Conservation (phyloP, 192 early-diverging fungal species). For the Haplosporangium gracile region DNA sequence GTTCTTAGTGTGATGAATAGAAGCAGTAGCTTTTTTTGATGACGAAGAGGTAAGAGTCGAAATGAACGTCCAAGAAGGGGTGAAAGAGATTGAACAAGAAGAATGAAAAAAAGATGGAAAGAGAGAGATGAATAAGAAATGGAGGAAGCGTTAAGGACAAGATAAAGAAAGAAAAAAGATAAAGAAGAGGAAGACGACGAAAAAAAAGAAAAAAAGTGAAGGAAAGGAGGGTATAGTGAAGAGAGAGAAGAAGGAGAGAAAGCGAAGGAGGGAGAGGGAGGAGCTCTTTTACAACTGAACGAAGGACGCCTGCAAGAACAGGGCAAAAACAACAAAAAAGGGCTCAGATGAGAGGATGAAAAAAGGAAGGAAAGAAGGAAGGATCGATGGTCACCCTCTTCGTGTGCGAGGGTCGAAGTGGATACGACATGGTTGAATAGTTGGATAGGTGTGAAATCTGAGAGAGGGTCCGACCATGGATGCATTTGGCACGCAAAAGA, state of each 20-base stretch:
- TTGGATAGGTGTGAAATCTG: too few species aligned
- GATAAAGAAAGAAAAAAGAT: not conserved
- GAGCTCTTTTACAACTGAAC: not conserved
- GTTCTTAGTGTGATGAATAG: not conserved
- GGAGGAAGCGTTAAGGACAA: not conserved
- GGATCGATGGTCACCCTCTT: too few species aligned
- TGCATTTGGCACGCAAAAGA: too few species aligned
- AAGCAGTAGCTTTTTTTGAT: too few species aligned
- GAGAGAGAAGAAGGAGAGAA: not conserved
- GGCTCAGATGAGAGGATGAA: too few species aligned
- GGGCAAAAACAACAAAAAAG: too few species aligned
- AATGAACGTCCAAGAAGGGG: not conserved
- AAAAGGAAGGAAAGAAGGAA: too few species aligned
- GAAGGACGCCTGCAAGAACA: too few species aligned
- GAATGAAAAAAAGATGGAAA: not conserved
- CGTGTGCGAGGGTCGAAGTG: too few species aligned
- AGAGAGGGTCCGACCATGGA: too few species aligned
- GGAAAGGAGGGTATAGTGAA: not conserved
- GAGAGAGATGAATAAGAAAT: not conserved
- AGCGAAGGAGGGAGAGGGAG: not conserved
- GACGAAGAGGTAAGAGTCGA: not conserved
- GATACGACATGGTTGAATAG: too few species aligned
- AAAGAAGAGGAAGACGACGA: not conserved
- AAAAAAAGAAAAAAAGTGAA: not conserved
- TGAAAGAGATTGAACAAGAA: not conserved